These are phyloP conservation scores for Ceratocystis cubensis DNA, from an alignment of 2,329 filamentous ascomycete genomes.

Conservation along the genomic window DNA sequence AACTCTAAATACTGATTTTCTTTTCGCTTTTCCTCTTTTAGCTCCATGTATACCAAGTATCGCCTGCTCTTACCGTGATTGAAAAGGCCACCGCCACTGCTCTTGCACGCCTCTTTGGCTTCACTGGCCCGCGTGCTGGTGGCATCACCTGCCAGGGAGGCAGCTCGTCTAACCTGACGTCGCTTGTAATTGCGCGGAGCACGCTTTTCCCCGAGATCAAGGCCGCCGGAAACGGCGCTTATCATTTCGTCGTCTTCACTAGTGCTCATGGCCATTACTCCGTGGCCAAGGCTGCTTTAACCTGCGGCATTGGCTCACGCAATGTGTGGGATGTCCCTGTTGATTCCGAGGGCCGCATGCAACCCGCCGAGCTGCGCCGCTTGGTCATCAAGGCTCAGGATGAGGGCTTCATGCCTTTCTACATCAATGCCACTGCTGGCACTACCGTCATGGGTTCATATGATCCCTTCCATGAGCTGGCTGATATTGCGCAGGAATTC, in stretches of 20 bases:
- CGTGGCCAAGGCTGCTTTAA: slow-evolving; percentile 86
- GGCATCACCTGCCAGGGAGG: slow-evolving; percentile 74
- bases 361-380: slow-evolving; percentile 49
- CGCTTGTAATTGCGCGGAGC: slow-evolving; percentile 79
- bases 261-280: slow-evolving; percentile 86
- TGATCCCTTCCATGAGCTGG: slow-evolving; percentile 63
- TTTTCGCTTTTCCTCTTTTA: slow-evolving; percentile 25
- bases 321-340: slow-evolving; percentile 65
- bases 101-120: slow-evolving; percentile 66
- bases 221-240: slow-evolving; percentile 50
- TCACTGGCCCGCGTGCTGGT: slow-evolving; percentile 55
- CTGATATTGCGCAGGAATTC: slow-evolving; percentile 55
- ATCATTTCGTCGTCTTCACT: slow-evolving; percentile 73
- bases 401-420: slow-evolving; percentile 70
- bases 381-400: slow-evolving; percentile 48
- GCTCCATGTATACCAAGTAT: slow-evolving; percentile 88
- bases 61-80: slow-evolving; percentile 72
- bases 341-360: slow-evolving; percentile 60
- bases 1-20: neutral
- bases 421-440: slow-evolving; percentile 89
- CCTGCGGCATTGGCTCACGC: slow-evolving; percentile 67
- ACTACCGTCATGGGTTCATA: slow-evolving; percentile 87
- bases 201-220: slow-evolving; percentile 71
- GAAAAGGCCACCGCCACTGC: slow-evolving; percentile 69
- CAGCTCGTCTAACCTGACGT: slow-evolving; percentile 70